phyloP scores from a whole-genome alignment of 1,284 basidiomycete genomes.

The Coriolopsis trogii region DNA sequence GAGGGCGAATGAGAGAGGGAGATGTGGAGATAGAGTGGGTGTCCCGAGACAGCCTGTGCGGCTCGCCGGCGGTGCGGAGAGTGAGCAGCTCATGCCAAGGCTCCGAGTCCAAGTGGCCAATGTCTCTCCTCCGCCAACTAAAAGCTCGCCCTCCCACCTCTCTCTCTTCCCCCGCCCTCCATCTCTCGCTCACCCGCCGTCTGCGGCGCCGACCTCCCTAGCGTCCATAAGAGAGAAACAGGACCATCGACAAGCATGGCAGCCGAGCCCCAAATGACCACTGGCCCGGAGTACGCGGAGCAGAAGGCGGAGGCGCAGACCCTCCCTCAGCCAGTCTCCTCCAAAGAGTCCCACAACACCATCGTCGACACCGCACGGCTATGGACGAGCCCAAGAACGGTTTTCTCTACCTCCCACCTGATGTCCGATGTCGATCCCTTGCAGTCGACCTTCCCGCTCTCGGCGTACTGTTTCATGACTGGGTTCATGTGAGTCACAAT shows the following conservation, averaged over 20 bases:
- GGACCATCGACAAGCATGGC: too few relatives aligned
- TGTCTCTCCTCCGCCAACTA: conserved; percentile 8
- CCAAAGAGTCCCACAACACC: conserved; percentile 19
- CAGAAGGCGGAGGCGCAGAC: conserved; percentile 24
- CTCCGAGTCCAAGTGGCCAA: conserved; percentile 19
- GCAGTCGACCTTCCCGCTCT: conserved; percentile 59
- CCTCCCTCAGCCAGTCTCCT: conserved; percentile 27
- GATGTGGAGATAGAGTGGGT: conserved; percentile 27
- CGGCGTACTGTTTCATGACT: conserved; percentile 85
- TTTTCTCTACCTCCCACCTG: conserved; percentile 36
- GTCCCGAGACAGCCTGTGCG: conserved; percentile 20
- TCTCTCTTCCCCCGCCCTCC: conserved; percentile 10
- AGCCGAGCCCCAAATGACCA: conserved; percentile 6
- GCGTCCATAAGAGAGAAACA: too few relatives aligned
- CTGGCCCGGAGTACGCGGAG: conserved; percentile 23
- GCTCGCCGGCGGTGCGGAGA: conserved; percentile 17
- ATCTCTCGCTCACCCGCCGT: conserved; percentile 5
- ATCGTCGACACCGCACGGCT: conserved; percentile 26
- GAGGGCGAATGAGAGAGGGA: neutral
- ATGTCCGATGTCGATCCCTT: conserved; percentile 63
- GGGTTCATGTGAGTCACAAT: conserved; percentile 71
- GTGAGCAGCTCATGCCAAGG: conserved; percentile 18
- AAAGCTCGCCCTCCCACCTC: conserved; percentile 13
- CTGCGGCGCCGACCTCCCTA: neutral
- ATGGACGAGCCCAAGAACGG: conserved; percentile 29